Base-by-base conservation (phyloP, 495 filamentous ascomycete genomes). In the Penicillium samsonianum region DNA sequence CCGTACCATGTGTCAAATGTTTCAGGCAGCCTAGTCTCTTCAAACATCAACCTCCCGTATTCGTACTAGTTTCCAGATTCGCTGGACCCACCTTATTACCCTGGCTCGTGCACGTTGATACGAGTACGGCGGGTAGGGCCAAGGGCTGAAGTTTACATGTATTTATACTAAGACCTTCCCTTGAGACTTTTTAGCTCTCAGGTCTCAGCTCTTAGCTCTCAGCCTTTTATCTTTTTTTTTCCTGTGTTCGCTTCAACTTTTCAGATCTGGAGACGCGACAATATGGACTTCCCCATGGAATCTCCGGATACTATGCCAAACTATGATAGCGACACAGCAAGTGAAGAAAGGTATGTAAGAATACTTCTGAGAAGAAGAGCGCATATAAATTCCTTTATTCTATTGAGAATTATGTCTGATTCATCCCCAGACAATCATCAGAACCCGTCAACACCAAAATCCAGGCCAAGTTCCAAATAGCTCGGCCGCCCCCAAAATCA, bases 401-500 rank as follows among this genome's bases (percentile, higher is more conserved):
- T 9, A 14, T 10, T 19, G 11, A 37, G 9, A 33, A 19, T 11
- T 3, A 19, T 12, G 3, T 50, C 33, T 57, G 38, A 54, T 19
- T n/a, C 25, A 43, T 14, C 7, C 5, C 7, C 28, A 65, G 60
- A 60, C 47, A 47, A 28, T 41, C 47, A 17, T 52, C 58, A 9
- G 58, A 61, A 55, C 57, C 48, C 37, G 31, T 52, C 10, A 45
- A 30, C 19, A 30, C 49, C 44, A 65, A 55, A 57, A 63, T 68
- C 23, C 67, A 73, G 50, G 67, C 67, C 38, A 63, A 51, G 22
- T 75, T 77, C 59, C 61, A 70, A 46, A 65, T 75, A 41, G 74
- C 74, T 33, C 65, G 67, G 26, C 74, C 71, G 17, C 67, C 74
- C 12, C 71, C 74, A 30, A 68, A 71, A 62, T 65, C 64, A 23